These are phyloP conservation scores for Penicillium roqueforti DNA, from an alignment of 495 filamentous ascomycete species.

Conservation along the genomic window DNA sequence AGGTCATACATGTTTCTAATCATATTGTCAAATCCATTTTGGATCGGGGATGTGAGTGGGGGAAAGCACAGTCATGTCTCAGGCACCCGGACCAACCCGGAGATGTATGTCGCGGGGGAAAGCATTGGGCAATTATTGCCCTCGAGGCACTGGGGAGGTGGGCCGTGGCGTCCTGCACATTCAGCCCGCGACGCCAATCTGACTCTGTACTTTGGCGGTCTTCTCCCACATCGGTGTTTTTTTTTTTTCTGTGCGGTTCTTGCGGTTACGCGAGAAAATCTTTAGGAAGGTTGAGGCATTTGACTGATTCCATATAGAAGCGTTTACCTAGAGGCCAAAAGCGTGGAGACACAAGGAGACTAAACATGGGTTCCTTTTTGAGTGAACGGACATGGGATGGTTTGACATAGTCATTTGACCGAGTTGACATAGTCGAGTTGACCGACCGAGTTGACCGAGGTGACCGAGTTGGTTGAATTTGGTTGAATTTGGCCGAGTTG, in stretches of 20 bases:
- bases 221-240: neutral
- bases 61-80: neutral
- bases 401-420: no score
- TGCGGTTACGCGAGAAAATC: slow-evolving; percentile 19
- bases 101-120: neutral
- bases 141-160: neutral
- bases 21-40: slow-evolving; percentile 1
- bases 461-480: neutral
- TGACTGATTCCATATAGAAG: slow-evolving; percentile 12
- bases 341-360: slow-evolving; percentile 18
- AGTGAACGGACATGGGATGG: no score
- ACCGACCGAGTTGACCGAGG: neutral
- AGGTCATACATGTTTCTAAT: neutral
- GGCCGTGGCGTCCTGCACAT: slow-evolving; percentile 7
- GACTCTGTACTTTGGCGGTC: slow-evolving; percentile 9
- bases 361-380: neutral
- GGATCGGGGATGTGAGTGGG: neutral
- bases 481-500: neutral
- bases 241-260: slow-evolving; percentile 18
- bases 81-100: slow-evolving; percentile 5
- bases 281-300: neutral
- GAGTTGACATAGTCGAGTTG: neutral
- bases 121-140: neutral
- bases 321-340: neutral
- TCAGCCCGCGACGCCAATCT: slow-evolving; percentile 2